phyloP scores from a whole-genome alignment of 179 eudicot genomes.

The Sideroxylon spinosum region DNA sequence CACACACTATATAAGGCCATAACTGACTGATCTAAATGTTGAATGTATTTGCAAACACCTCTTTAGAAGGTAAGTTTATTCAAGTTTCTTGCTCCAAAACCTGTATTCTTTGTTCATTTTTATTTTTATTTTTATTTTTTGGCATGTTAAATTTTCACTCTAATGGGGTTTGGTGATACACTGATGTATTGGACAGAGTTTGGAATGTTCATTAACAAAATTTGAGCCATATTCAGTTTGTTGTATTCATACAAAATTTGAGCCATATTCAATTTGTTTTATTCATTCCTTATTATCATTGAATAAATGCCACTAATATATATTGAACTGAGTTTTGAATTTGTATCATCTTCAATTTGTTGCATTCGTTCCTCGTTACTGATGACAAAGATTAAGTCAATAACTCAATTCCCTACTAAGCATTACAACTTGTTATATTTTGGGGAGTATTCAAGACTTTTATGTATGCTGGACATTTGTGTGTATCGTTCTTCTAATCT shows the following conservation, averaged over 20 bases:
- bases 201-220: not conserved
- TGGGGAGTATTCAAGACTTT: not conserved
- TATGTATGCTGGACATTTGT: not conserved
- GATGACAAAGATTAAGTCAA: not conserved
- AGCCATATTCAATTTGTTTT: not conserved
- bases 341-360: not conserved
- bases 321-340: not conserved
- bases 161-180: not conserved
- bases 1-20: not conserved
- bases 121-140: not conserved
- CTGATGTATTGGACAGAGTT: not conserved
- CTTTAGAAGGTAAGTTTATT: not conserved
- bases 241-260: not conserved
- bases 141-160: not conserved
- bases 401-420: no score
- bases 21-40: not conserved
- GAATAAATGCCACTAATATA: not conserved
- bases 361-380: not conserved
- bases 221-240: not conserved
- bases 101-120: not conserved
- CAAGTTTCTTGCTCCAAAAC: not conserved
- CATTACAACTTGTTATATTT: not conserved
- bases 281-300: not conserved
- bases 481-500: slow-evolving; percentile 8
- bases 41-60: slow-evolving; percentile 2